phyloP scores from a whole-genome alignment of 768 basidiomycete species.

The Scleroderma citrinum region DNA sequence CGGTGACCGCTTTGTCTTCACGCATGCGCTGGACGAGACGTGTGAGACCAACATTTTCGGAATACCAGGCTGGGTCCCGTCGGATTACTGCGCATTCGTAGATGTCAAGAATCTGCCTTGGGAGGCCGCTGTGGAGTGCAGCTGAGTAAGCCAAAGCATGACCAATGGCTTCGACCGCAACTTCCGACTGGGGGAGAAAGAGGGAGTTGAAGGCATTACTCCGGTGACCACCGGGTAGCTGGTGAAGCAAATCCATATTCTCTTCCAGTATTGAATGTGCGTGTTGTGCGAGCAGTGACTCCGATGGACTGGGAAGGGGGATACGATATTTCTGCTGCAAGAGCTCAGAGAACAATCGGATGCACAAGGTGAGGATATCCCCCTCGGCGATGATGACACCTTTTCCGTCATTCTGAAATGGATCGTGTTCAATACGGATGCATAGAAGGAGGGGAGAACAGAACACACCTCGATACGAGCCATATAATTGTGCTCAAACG shows the following conservation, averaged over 20 bases:
- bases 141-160: conserved; percentile 57
- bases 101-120: conserved; percentile 46
- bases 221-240: conserved; percentile 25
- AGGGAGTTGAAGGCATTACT: conserved; percentile 35
- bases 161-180: conserved; percentile 54
- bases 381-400: conserved; percentile 60
- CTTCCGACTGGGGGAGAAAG: conserved; percentile 50
- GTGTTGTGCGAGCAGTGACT: conserved; percentile 51
- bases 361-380: conserved; percentile 45
- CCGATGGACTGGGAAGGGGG: conserved; percentile 37
- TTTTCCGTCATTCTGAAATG: conserved; percentile 32
- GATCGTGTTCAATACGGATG: background rate
- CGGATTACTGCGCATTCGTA: conserved; percentile 50
- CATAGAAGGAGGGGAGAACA: conserved; percentile 3
- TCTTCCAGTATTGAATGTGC: conserved; percentile 41
- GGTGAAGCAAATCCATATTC: conserved; percentile 34
- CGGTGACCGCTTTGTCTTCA: conserved; percentile 41
- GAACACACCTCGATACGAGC: conserved; percentile 44
- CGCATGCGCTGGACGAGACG: conserved; percentile 43
- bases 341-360: conserved; percentile 54
- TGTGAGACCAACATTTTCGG: conserved; percentile 44
- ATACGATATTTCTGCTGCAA: conserved; percentile 49
- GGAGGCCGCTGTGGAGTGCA: conserved; percentile 38
- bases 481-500: conserved; percentile 60
- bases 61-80: conserved; percentile 55